These are phyloP conservation scores for Luffa acutangula DNA, from an alignment of 306 rosid species.

Conservation along the genomic window DNA sequence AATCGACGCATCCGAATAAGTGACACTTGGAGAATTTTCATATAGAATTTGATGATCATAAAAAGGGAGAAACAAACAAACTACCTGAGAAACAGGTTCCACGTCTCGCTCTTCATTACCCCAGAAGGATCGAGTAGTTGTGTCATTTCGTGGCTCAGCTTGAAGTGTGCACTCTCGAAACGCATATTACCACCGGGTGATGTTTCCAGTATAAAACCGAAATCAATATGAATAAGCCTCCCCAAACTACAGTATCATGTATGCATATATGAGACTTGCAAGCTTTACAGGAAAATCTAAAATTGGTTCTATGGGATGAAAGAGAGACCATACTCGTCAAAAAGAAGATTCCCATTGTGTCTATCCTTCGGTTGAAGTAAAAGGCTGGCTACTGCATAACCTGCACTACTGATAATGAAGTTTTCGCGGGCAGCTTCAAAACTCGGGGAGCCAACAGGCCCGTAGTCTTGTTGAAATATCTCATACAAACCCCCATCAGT, in stretches of 20 bases:
- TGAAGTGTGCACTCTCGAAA: constrained; percentile 95
- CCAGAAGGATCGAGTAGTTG: constrained; percentile 93
- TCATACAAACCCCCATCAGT: constrained; percentile 96
- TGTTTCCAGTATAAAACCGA: constrained; percentile 92
- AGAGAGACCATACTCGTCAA: constrained; percentile 50
- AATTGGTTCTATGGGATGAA: neutral
- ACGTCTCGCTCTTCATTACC: constrained; percentile 91
- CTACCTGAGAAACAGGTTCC: constrained; percentile 88
- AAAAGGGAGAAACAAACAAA: neutral
- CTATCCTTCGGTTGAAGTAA: constrained; percentile 98
- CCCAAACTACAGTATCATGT: constrained; percentile 57
- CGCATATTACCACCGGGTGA: constrained; percentile 98
- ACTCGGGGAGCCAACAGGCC: constrained; percentile 76
- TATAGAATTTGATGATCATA: neutral
- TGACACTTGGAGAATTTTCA: neutral
- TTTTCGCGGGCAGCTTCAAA: constrained; percentile 96
- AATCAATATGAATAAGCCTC: constrained; percentile 92
- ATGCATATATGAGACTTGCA: neutral
- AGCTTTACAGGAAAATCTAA: neutral
- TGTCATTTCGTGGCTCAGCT: constrained; percentile 98
- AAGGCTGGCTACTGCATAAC: constrained; percentile 97
- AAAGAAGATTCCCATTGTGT: constrained; percentile 91
- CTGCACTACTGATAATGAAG: constrained; percentile 88
- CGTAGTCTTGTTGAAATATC: constrained; percentile 90
- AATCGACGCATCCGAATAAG: neutral